Evolutionary conservation across 148 eudicot species (phyloP).

Genomic region (Vaccinium myrtillus): DNA sequence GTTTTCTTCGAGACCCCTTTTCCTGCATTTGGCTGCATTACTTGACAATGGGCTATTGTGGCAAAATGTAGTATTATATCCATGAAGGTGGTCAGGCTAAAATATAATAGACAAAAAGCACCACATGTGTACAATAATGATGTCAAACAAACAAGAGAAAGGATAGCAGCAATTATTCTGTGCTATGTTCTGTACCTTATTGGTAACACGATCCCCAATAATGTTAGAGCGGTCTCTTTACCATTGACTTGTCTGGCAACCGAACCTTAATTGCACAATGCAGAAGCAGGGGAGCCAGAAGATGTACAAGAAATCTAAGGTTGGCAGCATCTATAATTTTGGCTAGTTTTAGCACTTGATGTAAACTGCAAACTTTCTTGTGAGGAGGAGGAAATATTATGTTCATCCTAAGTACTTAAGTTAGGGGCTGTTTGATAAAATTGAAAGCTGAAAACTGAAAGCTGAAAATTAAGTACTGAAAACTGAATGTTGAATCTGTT

Average conservation of each 20-base stretch:
- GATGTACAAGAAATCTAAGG: neutral
- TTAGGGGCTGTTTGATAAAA: too few species aligned
- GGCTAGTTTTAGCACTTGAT: neutral
- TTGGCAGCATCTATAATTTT: neutral
- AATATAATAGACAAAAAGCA: neutral
- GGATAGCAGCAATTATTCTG: neutral
- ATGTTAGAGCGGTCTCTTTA: neutral
- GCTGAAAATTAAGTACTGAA: too few species aligned
- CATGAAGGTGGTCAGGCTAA: neutral
- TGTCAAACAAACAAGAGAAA: neutral
- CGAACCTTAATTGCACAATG: neutral
- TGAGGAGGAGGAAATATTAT: neutral
- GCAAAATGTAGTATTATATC: neutral
- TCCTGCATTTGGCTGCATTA: neutral
- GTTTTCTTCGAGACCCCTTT: neutral
- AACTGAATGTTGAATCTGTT: too few species aligned
- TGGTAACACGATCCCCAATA: neutral
- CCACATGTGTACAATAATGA: neutral
- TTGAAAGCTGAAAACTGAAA: too few species aligned
- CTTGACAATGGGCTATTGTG: neutral
- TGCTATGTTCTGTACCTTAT: neutral
- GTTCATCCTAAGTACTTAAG: neutral
- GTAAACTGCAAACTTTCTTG: neutral
- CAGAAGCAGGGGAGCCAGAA: neutral
- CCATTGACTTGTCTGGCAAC: neutral